phyloP scores from a whole-genome alignment of 139 green algal genomes.

The Coelastrella sp. region DNA sequence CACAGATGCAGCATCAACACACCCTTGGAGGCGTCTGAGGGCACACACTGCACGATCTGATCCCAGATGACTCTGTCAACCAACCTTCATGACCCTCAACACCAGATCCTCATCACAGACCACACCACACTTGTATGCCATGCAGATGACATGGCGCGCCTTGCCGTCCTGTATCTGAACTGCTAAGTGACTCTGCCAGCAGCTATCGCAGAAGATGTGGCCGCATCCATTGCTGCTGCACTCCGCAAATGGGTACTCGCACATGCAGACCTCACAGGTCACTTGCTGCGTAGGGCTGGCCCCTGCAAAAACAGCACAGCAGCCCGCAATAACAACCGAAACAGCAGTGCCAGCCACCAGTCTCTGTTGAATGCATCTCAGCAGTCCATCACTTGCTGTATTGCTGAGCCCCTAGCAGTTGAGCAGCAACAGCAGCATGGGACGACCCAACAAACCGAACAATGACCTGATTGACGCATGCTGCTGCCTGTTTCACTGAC shows the following conservation, averaged over 20 bases:
- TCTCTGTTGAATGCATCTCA: background rate
- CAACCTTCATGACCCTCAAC: slow-evolving; percentile 60
- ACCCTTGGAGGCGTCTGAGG: background rate
- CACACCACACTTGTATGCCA: slow-evolving; percentile 79
- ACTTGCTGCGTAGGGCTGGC: slow-evolving; percentile 21
- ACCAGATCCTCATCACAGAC: slow-evolving; percentile 78
- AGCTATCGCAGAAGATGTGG: slow-evolving; percentile 89
- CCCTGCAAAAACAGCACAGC: background rate
- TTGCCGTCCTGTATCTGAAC: slow-evolving; percentile 82
- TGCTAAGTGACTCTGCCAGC: slow-evolving; percentile 85
- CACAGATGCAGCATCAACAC: background rate
- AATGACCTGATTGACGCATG: background rate
- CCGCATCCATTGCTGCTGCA: slow-evolving; percentile 84
- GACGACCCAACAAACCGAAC: background rate
- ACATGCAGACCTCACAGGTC: slow-evolving; percentile 74
- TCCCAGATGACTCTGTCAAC: background rate
- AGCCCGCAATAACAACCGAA: background rate
- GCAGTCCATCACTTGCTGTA: background rate
- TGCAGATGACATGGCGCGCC: slow-evolving; percentile 71
- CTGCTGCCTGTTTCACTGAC: background rate
- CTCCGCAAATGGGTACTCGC: slow-evolving; percentile 40
- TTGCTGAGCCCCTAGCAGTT: no score
- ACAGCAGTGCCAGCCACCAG: background rate
- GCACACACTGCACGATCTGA: background rate
- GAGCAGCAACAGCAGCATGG: no score